A percentile compares a stretch with the other conserved stretches of the same genome.
Conservation (phyloP, 2,329 filamentous ascomycete species). For the Beauveria caledonica region DNA sequence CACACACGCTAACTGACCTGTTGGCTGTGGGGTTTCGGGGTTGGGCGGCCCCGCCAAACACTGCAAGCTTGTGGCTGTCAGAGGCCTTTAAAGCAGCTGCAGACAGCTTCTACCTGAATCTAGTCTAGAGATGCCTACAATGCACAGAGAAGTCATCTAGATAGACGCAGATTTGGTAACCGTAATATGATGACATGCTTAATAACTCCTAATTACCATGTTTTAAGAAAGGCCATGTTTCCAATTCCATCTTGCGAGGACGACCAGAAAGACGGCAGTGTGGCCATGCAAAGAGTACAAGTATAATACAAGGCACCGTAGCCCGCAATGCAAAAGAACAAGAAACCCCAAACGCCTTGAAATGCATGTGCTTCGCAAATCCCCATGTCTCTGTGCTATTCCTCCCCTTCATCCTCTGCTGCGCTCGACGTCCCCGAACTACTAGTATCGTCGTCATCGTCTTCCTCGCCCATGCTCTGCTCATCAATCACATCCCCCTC, state of each 20-base stretch:
- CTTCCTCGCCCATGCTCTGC: slow-evolving; percentile 30
- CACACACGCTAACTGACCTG: background rate
- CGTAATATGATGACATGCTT: background rate
- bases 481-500: slow-evolving; percentile 30
- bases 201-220: background rate
- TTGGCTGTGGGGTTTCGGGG: background rate
- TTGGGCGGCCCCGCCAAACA: background rate
- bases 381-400: background rate
- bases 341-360: background rate
- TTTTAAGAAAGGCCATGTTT: background rate
- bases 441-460: slow-evolving; percentile 23
- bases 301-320: background rate
- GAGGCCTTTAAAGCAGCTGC: background rate
- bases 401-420: background rate
- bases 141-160: too few species aligned
- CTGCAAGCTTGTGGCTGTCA: background rate
- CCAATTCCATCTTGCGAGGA: too few species aligned
- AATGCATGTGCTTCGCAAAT: background rate
- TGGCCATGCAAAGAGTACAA: background rate
- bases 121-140: background rate
- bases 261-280: background rate
- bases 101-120: background rate
- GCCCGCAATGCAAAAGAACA: background rate
- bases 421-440: slow-evolving; percentile 35
- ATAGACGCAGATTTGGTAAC: background rate